These are phyloP conservation scores for Coemansia sp. DNA, from an alignment of 192 early-diverging fungal genomes.

Conservation along the genomic window DNA sequence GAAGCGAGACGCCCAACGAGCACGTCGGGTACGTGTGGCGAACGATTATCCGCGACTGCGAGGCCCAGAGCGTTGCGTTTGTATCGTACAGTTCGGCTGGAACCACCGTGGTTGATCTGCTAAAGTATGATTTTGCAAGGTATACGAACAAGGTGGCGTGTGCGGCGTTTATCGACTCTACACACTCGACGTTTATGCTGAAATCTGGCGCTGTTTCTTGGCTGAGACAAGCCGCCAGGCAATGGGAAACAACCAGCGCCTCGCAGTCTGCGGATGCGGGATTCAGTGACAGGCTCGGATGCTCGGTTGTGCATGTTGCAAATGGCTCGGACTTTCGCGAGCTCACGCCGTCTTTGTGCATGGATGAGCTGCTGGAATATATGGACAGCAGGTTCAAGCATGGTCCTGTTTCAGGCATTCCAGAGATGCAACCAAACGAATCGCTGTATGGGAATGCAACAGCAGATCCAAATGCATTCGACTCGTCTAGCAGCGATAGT, in stretches of 20 bases:
- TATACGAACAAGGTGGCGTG: slow-evolving; percentile 27
- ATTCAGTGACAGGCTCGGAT: slow-evolving; percentile 15
- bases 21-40: slow-evolving; percentile 52
- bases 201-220: slow-evolving; percentile 13
- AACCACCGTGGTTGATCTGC: slow-evolving; percentile 27
- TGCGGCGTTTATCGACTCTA: slow-evolving; percentile 46
- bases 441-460: not conserved
- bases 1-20: slow-evolving; percentile 49
- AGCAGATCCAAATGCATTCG: not conserved
- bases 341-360: slow-evolving; percentile 36
- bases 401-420: slow-evolving; percentile 11
- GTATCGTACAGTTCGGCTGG: slow-evolving; percentile 39
- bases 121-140: slow-evolving; percentile 37
- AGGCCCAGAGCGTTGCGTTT: slow-evolving; percentile 24
- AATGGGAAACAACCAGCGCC: slow-evolving; percentile 22
- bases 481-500: not conserved
- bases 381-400: slow-evolving; percentile 23
- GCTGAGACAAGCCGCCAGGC: slow-evolving; percentile 20
- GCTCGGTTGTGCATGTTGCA: slow-evolving; percentile 19
- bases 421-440: slow-evolving; percentile 9
- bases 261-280: not conserved
- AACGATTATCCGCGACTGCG: slow-evolving; percentile 22
- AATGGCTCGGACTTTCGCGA: slow-evolving; percentile 32
- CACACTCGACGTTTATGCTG: slow-evolving; percentile 30
- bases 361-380: slow-evolving; percentile 30